Evolutionary conservation across 148 eudicot genomes (phyloP), one percentile per base, ranked within the genome.

Genomic region (Heliamphora exappendiculata): DNA sequence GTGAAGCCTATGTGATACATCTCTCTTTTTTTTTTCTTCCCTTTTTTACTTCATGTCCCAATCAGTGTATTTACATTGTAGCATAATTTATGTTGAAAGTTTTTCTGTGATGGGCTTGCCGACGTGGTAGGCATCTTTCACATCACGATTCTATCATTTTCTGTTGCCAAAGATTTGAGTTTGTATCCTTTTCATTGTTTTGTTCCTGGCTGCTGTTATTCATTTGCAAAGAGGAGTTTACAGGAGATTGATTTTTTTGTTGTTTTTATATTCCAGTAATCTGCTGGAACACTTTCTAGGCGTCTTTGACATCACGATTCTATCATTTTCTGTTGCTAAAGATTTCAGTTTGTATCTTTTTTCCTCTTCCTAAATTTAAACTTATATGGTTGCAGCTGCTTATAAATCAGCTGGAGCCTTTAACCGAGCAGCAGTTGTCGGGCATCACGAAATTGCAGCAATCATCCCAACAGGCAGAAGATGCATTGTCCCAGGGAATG

Each of bases 401-500:
- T 58, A 44, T 80, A 33, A 73, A 53, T 70, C 82, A 83, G 70
- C 73, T 83, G 78, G 86, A 83, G 81, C 86, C 86, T n/a, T 74
- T 83, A 45, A 83, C 86, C 7, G 86, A 83, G 78, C 86, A 83
- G 66, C 86, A 83, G 80, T 45, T 83, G 62, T n/a, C 73, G 33
- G 81, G 81, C 39, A 80, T 84, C 59, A 81, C 68, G 45, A 84
- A 64, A 74, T 78, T 84, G 86, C 86, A 84, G 84, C 81, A 84
- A 74, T 78, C 86, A 29, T 81, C 86, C 22, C 86, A 81, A 59
- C 86, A 84, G 72, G 84, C 86, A 64, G 86, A 84, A 72, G 86
- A 84, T 64, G 86, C 86, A 24, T 72, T 84, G 69, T 84, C 86
- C 34, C 86, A 84, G 51, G 86, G 86, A 19, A 84, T 84, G 86